Evolutionary conservation across 1,284 basidiomycete genomes (phyloP).

Genomic region (Malassezia slooffiae): DNA sequence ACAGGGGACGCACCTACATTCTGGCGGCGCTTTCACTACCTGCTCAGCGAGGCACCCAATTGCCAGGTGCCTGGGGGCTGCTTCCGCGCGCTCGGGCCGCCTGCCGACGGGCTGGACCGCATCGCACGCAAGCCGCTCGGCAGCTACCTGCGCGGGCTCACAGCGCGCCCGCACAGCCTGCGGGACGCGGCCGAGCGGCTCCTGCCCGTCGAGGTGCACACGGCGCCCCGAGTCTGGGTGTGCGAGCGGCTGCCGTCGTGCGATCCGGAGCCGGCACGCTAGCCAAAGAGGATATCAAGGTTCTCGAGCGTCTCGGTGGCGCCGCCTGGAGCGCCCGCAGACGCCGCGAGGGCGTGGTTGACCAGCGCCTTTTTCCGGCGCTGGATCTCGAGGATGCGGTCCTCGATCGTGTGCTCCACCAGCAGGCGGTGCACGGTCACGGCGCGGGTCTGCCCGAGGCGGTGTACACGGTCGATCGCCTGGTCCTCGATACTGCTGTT

Average conservation of each 20-base stretch:
- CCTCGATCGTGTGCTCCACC: conserved; percentile 84
- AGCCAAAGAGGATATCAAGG: conserved; percentile 32
- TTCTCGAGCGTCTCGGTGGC: conserved; percentile 32
- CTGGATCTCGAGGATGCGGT: conserved; percentile 58
- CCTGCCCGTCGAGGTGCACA: conserved; percentile 8
- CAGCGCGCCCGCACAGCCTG: not conserved
- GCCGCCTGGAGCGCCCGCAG: not conserved
- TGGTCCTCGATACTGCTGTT: conserved; percentile 58
- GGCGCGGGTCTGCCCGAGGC: conserved; percentile 73
- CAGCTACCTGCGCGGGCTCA: no score
- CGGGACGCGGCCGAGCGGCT: not conserved
- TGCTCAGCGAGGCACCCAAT: no score
- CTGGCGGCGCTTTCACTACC: no score
- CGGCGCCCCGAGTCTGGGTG: conserved; percentile 2
- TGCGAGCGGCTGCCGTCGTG: conserved; percentile 8
- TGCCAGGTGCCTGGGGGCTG: no score
- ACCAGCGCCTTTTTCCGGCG: conserved; percentile 85
- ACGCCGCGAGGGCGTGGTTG: conserved; percentile 47
- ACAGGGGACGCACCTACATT: conserved; percentile 1
- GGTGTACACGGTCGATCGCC: conserved; percentile 56
- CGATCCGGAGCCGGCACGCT: conserved; percentile 1
- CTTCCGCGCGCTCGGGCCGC: no score
- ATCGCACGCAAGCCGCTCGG: no score
- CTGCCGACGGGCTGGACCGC: no score
- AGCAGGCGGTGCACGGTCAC: conserved; percentile 87